These are phyloP conservation scores for Guadua angustifolia DNA, from an alignment of 176 grass and related monocot genomes.

Conservation along the genomic window DNA sequence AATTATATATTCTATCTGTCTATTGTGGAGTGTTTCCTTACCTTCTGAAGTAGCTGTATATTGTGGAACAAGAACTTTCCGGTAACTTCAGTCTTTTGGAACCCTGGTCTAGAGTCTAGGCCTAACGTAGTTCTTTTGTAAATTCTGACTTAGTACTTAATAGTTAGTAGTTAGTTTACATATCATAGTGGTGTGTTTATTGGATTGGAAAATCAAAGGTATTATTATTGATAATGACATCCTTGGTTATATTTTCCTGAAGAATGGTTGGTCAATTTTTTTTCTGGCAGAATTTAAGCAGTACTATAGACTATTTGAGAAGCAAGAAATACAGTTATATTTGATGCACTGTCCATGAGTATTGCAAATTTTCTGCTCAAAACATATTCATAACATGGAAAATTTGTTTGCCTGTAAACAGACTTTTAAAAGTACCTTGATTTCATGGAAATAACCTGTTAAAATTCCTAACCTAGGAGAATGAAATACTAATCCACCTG, in stretches of 20 bases:
- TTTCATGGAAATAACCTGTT: neutral
- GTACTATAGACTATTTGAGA: neutral
- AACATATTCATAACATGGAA: neutral
- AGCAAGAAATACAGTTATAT: neutral
- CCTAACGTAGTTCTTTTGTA: neutral
- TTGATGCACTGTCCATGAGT: neutral
- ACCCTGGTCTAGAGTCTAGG: neutral
- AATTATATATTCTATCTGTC: neutral
- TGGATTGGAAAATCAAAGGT: neutral
- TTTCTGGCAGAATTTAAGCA: neutral
- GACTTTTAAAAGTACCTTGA: slow-evolving; percentile 6
- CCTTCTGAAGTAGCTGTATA: neutral
- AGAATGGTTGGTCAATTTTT: neutral
- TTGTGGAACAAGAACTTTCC: neutral
- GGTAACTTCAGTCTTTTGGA: neutral
- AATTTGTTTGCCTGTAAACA: slow-evolving; percentile 11
- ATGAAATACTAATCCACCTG: neutral
- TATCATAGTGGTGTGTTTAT: neutral
- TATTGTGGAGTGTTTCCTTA: neutral
- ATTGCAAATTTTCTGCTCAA: neutral
- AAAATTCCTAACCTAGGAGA: neutral
- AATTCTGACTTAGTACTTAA: neutral
- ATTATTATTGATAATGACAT: neutral
- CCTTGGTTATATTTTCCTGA: neutral
- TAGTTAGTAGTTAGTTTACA: neutral